phyloP scores from a whole-genome alignment of 371 early-diverging fungal species.

The Mucor circinelloides region DNA sequence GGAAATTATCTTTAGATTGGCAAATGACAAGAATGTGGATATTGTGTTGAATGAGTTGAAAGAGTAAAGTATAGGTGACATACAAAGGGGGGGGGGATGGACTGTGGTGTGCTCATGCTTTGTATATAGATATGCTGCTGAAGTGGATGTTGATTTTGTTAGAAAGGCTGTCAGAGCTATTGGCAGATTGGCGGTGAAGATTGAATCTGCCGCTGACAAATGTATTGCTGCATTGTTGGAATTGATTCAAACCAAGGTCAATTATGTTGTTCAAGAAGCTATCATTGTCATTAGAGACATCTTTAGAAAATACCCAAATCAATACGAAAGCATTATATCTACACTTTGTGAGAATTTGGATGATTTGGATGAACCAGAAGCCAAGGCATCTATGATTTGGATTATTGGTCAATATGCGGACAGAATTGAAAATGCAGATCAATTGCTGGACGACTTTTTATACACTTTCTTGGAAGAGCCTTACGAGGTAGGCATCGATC shows the following conservation, averaged over 20 bases:
- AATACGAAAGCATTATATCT: conserved; percentile 87
- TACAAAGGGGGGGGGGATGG: neutral
- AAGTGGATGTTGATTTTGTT: conserved; percentile 97
- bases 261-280: conserved; percentile 94
- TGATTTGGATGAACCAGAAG: conserved; percentile 91
- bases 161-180: conserved; percentile 90
- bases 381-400: conserved; percentile 96
- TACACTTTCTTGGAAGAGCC: conserved; percentile 89
- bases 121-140: conserved; percentile 75
- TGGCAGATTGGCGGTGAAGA: conserved; percentile 91
- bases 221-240: conserved; percentile 88
- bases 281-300: conserved; percentile 83
- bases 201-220: conserved; percentile 78
- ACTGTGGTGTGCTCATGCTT: too few relatives aligned
- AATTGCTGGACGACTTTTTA: conserved; percentile 77
- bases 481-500: conserved; percentile 54
- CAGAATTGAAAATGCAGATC: conserved; percentile 88
- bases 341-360: conserved; percentile 90
- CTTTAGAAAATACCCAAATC: conserved; percentile 94
- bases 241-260: conserved; percentile 87
- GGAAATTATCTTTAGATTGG: conserved; percentile 85
- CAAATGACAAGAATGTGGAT: conserved; percentile 78
- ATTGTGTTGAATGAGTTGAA: conserved; percentile 87
- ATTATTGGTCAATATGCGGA: conserved; percentile 96
- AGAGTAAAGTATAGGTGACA: conserved; percentile 65